These are phyloP conservation scores for Seminavis robusta DNA, from an alignment of 108 stramenopile genomes.

Conservation along the genomic window DNA sequence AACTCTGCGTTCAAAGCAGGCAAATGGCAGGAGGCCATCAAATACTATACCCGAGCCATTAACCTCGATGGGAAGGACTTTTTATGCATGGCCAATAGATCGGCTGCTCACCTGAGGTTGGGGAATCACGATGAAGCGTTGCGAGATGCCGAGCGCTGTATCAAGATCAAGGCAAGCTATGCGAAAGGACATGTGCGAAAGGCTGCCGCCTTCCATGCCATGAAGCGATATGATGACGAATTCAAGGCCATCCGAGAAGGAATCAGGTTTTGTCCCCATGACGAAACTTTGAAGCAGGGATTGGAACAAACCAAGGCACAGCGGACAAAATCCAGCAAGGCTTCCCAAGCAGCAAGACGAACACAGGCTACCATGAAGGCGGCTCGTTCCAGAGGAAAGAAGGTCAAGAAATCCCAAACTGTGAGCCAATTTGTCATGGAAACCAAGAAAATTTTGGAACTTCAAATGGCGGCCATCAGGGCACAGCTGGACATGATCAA, in stretches of 20 bases:
- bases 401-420: slow-evolving; percentile 6
- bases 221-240: slow-evolving; percentile 20
- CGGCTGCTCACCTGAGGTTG: slow-evolving; percentile 16
- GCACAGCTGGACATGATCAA: slow-evolving; percentile 24
- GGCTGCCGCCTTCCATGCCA: slow-evolving; percentile 13
- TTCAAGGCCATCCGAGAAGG: slow-evolving; percentile 25
- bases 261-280: slow-evolving; percentile 14
- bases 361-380: slow-evolving; percentile 5
- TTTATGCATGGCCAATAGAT: slow-evolving; percentile 19
- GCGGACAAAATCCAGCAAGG: slow-evolving; percentile 14
- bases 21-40: slow-evolving; percentile 18
- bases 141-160: slow-evolving; percentile 22
- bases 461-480: slow-evolving; percentile 23
- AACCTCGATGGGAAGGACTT: slow-evolving; percentile 11
- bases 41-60: slow-evolving; percentile 1
- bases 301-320: slow-evolving; percentile 10
- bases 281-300: slow-evolving; percentile 17
- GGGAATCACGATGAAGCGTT: slow-evolving; percentile 16
- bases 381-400: neutral
- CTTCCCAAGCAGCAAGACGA: neutral
- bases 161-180: slow-evolving; percentile 11
- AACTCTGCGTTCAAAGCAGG: slow-evolving; percentile 26
- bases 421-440: slow-evolving; percentile 10
- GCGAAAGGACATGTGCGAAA: slow-evolving; percentile 22
- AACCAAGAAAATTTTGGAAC: slow-evolving; percentile 20